Evolutionary conservation across 371 early-diverging fungal species (phyloP), one percentile per base, ranked within the genome.

Genomic region (Modicella reniformis): DNA sequence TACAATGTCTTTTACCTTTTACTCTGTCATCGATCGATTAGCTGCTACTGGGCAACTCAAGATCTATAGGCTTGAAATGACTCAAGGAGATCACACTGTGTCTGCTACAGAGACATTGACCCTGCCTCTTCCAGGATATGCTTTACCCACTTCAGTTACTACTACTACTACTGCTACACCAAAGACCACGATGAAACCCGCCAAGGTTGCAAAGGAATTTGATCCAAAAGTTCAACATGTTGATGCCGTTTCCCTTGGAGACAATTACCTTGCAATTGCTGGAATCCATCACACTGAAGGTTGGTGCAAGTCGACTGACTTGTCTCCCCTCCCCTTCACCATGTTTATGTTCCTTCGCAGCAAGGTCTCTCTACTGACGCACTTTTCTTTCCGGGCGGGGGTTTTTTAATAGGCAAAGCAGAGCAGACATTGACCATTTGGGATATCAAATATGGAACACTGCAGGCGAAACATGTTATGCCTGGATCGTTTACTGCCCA

Each of bases 381-480:
- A n/a, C n/a, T n/a, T n/a, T n/a, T n/a, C n/a, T n/a, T n/a, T n/a
- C n/a, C n/a, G n/a, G n/a, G n/a, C n/a, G n/a, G n/a, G n/a, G n/a
- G n/a, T n/a, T n/a, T n/a, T n/a, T n/a, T n/a, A n/a, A 25, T 65
- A 77, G 77, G 51, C 65, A 71, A 81, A 65, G 59, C 76, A 13
- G 88, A 89, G 40, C 87, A 88, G 59, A 83, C 87, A 2, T 62
- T 92, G 29, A 89, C 90, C 19, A 84, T 92, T 25, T 92, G 92
- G 92, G 92, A 92, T 66, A 82, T 84, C 50, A 81, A 83, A 49
- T 92, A 90, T 54, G 91, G 91, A 56, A 91, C 92, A 0, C 80
- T 90, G 3, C 92, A 91, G 67, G 84, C 89, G 10, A 80, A 83
- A 51, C 74, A 68, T 28, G 57, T 73, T 19, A 29, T 72, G 59